A percentile compares a stretch with the other conserved stretches of the same genome.
Evolutionary conservation across 345 rosid genomes (phyloP).

Genomic region (Eucalyptus sp.): DNA sequence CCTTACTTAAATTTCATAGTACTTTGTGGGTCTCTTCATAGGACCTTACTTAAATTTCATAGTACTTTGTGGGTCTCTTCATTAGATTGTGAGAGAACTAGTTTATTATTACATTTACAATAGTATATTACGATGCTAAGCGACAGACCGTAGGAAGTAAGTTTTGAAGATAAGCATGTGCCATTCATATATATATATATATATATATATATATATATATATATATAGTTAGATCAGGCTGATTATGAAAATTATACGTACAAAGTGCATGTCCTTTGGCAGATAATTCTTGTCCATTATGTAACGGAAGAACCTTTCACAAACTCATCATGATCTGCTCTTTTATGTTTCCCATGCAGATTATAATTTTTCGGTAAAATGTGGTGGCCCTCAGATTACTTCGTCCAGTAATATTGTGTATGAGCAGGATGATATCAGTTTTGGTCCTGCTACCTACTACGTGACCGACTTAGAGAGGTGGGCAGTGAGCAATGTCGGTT

Average conservation of each 20-base stretch:
- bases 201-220: too few species aligned
- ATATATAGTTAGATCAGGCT: not conserved
- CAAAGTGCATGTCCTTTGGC: not conserved
- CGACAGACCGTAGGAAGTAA: too few species aligned
- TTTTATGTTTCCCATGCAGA: slow-evolving; percentile 12
- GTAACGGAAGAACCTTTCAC: not conserved
- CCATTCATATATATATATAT: too few species aligned
- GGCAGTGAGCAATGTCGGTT: slow-evolving; percentile 42
- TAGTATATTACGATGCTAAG: too few species aligned
- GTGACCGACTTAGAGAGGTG: slow-evolving; percentile 25
- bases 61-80: too few species aligned
- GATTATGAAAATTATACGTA: not conserved
- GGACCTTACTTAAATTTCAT: too few species aligned
- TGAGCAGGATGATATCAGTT: slow-evolving; percentile 29
- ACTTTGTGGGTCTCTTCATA: too few species aligned
- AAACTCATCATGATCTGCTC: not conserved
- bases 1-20: too few species aligned
- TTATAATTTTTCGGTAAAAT: slow-evolving; percentile 40
- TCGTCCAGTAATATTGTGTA: slow-evolving; percentile 15
- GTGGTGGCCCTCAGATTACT: slow-evolving; percentile 48
- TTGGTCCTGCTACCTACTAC: slow-evolving; percentile 50
- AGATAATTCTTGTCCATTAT: not conserved
- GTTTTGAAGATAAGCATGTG: too few species aligned
- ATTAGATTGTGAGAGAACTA: too few species aligned
- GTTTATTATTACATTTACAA: too few species aligned